Evolutionary conservation across 345 rosid species (phyloP).

Genomic region (Triadica sebifera): DNA sequence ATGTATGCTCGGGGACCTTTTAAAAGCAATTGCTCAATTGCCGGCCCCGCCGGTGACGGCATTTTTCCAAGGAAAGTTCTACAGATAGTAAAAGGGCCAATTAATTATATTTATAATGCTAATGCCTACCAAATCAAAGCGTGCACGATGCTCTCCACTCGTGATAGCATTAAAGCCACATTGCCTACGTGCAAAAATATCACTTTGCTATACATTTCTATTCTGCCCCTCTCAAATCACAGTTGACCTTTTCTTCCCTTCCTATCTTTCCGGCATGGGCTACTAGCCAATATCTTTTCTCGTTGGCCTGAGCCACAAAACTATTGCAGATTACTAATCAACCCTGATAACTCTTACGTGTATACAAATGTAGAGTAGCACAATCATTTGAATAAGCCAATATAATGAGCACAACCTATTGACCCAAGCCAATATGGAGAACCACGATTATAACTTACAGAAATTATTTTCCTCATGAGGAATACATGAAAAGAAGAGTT

Average conservation of each 20-base stretch:
- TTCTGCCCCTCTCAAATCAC: too few species aligned
- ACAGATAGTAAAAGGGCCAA: neutral
- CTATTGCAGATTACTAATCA: too few species aligned
- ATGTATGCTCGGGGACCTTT: neutral
- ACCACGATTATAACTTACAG: too few species aligned
- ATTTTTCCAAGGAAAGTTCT: neutral
- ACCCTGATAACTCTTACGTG: too few species aligned
- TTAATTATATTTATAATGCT: too few species aligned
- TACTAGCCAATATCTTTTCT: too few species aligned
- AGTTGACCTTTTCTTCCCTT: neutral
- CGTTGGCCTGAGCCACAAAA: too few species aligned
- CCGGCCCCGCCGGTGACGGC: constrained; percentile 15
- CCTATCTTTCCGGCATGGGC: neutral
- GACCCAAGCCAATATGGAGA: neutral
- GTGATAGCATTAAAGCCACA: neutral
- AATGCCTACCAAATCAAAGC: neutral
- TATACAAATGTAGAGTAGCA: neutral
- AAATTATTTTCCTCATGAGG: neutral
- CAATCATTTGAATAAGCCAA: neutral
- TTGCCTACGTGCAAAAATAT: neutral
- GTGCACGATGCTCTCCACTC: neutral
- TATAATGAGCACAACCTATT: neutral
- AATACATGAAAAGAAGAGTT: too few species aligned
- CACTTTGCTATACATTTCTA: too few species aligned
- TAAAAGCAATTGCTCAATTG: neutral